Conservation (phyloP, 768 basidiomycete genomes). For the Macrolepiota fuliginosa region DNA sequence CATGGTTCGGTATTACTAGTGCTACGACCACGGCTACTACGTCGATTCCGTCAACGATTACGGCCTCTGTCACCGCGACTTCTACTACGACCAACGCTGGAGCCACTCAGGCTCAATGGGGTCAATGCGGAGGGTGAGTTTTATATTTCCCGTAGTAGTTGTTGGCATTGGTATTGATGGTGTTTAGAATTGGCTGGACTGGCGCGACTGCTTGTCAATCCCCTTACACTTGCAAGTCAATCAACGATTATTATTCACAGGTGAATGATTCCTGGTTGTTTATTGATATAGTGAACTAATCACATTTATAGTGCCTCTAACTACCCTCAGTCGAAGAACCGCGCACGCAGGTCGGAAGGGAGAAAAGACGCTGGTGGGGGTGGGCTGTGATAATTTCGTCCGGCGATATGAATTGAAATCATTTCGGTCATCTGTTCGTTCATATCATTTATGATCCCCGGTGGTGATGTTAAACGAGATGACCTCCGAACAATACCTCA, state of each 20-base stretch:
- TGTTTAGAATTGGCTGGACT: background rate
- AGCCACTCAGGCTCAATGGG: constrained; percentile 22
- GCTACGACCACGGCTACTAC: constrained; percentile 14
- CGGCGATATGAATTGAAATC: background rate
- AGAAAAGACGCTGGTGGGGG: background rate
- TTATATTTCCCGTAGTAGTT: background rate
- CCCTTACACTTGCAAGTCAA: background rate
- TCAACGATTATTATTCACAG: background rate
- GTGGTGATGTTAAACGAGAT: no score
- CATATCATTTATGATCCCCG: background rate
- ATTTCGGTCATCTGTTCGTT: background rate
- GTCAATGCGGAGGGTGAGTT: constrained; percentile 29
- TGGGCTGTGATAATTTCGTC: background rate
- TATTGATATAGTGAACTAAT: background rate
- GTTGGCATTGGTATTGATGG: background rate
- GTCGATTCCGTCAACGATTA: constrained; percentile 4
- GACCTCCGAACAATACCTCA: no score
- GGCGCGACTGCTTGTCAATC: background rate
- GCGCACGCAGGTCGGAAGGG: background rate
- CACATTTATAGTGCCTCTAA: background rate
- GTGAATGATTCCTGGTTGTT: background rate
- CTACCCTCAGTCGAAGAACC: background rate
- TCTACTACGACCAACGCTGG: constrained; percentile 17
- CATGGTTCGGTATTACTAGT: constrained; percentile 45
- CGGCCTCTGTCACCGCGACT: constrained; percentile 11